Evolutionary conservation across 768 basidiomycete genomes (phyloP), one percentile per base, ranked within the genome.

Genomic region (Rhodotorula diobovata): DNA sequence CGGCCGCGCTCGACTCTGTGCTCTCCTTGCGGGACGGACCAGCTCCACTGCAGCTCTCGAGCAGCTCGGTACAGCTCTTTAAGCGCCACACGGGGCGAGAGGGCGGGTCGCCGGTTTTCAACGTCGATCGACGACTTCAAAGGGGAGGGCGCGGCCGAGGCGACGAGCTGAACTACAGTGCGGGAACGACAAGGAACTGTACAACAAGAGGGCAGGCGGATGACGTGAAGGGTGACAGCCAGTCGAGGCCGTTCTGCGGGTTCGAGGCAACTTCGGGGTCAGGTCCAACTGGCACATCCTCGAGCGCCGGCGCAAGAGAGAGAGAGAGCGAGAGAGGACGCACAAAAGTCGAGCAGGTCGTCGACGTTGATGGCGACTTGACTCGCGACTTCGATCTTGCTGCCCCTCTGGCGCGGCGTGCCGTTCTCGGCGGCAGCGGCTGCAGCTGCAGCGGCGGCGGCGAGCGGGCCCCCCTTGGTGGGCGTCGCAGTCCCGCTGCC

Each of bases 341-440:
- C n/a, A 11, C 55, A 73, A 28, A 73, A 73, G 46, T 73, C 72
- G 7, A 73, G 59, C 23, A 50, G 48, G 48, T 50, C 48, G 39
- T 73, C 72, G 30, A 70, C 14, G 28, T 73, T 61, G 23, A 73
- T 55, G 53, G 67, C 60, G 18, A 67, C 68, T 21, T 61, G 51
- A 46, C 59, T 67, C 43, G 68, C 72, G 25, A 70, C 41, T 58
- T 73, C 72, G 43, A 73, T 66, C 68, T 67, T 66, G 65, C 59
- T 58, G 3, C 56, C 65, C 39, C 63, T 63, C 10, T 34, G 32
- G 18, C 30, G 30, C 2, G 60, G 45, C 14, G 60, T 21, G 21
- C 46, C 60, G 30, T 55, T 64, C 12, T 32, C 57, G 8, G 59
- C 63, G 8, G 14, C 65, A 2, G 8, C 34, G 21, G 12, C n/a